Conservation (phyloP, 2,329 filamentous ascomycete genomes). For the Exophiala viscosa region DNA sequence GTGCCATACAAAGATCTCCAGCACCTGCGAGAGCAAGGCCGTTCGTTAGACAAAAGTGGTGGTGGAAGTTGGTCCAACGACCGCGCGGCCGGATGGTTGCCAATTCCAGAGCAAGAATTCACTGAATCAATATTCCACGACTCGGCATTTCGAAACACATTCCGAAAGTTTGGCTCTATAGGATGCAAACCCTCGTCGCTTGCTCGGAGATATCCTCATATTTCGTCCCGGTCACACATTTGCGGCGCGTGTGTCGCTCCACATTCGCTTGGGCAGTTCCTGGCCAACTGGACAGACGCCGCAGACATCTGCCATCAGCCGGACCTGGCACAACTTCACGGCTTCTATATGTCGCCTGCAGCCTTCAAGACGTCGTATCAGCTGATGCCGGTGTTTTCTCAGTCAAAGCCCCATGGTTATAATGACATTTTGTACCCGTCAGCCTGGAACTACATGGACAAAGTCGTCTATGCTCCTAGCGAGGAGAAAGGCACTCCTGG, state of each 20-base stretch:
- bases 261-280: conserved; percentile 65
- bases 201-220: conserved; percentile 51
- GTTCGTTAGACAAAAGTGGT: conserved; percentile 12
- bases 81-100: conserved; percentile 38
- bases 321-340: conserved; percentile 69
- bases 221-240: conserved; percentile 62
- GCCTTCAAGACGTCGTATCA: conserved; percentile 59
- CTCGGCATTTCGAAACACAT: conserved; percentile 39
- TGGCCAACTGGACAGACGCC: conserved; percentile 62
- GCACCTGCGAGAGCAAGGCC: conserved; percentile 34
- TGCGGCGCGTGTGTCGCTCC: conserved; percentile 61
- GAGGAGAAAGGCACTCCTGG: conserved; percentile 37
- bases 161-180: conserved; percentile 42
- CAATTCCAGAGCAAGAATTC: conserved; percentile 35
- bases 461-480: conserved; percentile 51
- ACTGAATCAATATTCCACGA: conserved; percentile 39
- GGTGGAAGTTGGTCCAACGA: conserved; percentile 35
- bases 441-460: conserved; percentile 60
- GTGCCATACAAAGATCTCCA: conserved; percentile 48
- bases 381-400: conserved; percentile 71
- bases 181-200: conserved; percentile 63
- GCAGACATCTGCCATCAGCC: conserved; percentile 72
- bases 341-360: conserved; percentile 65
- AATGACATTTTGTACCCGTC: conserved; percentile 72
- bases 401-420: conserved; percentile 68